Conservation (phyloP, 1,284 basidiomycete species). For the Apiotrichum laibachii region DNA sequence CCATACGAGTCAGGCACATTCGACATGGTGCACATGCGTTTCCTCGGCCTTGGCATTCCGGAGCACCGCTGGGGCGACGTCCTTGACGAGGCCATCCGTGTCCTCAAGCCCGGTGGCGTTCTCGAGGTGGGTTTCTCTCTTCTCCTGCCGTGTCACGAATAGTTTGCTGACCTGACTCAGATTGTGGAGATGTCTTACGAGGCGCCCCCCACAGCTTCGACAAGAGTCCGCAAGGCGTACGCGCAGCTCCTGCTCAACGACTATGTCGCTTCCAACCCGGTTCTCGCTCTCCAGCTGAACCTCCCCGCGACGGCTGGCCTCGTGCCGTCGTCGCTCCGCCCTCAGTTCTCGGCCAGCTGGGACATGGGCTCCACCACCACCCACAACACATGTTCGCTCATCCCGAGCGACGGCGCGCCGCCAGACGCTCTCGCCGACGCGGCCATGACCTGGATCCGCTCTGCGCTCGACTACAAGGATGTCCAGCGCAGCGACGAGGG, state of each 20-base stretch:
- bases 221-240: constrained; percentile 34
- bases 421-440: constrained; percentile 33
- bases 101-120: constrained; percentile 46
- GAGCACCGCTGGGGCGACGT: constrained; percentile 43
- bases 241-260: constrained; percentile 36
- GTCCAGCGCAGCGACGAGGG: constrained; percentile 21
- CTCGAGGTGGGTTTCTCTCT: constrained; percentile 35
- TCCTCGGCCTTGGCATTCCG: constrained; percentile 48
- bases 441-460: constrained; percentile 31
- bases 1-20: constrained; percentile 49
- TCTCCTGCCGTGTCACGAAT: background rate
- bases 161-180: constrained; percentile 14
- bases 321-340: constrained; percentile 5
- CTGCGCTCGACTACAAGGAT: constrained; percentile 37
- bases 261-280: constrained; percentile 37
- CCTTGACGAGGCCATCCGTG: constrained; percentile 45
- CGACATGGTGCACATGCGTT: constrained; percentile 49
- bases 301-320: constrained; percentile 26
- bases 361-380: background rate
- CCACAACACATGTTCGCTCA: background rate
- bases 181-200: constrained; percentile 46
- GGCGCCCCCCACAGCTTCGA: constrained; percentile 28
- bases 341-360: constrained; percentile 11
- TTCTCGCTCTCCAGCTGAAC: constrained; percentile 34
- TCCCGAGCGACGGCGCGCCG: constrained; percentile 1